Conservation (phyloP, 2,329 filamentous ascomycete genomes). For the Trichophyton verrucosum region DNA sequence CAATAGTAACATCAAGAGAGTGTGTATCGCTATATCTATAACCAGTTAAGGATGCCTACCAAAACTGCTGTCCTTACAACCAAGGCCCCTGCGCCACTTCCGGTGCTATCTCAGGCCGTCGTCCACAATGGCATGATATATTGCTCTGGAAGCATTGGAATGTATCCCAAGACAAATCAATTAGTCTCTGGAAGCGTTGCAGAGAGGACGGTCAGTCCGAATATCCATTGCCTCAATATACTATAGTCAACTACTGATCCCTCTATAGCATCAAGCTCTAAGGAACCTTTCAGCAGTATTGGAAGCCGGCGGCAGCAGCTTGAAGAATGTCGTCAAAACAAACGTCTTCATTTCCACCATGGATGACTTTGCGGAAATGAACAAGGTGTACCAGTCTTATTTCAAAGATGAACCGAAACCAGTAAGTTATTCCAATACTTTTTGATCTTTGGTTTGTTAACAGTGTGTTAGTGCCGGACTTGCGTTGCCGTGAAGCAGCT, state of each 20-base stretch:
- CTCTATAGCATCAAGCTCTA: constrained; percentile 35
- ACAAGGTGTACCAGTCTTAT: constrained; percentile 67
- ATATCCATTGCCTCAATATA: not conserved
- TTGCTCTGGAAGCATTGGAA: constrained; percentile 52
- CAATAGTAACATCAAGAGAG: not conserved
- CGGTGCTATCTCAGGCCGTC: constrained; percentile 49
- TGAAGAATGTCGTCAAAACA: constrained; percentile 53
- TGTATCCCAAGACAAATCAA: constrained; percentile 43
- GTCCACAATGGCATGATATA: constrained; percentile 56
- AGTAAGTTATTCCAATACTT: not conserved
- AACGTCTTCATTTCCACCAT: constrained; percentile 56
- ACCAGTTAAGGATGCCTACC: not conserved
- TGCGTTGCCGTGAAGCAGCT: constrained; percentile 11
- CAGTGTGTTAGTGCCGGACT: not conserved
- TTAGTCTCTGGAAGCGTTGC: constrained; percentile 40
- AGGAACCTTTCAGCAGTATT: constrained; percentile 49
- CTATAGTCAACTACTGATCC: not conserved
- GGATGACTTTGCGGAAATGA: constrained; percentile 63
- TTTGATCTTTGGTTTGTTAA: not conserved
- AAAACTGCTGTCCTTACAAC: constrained; percentile 34
- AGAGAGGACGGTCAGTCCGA: constrained; percentile 11
- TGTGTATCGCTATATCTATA: not conserved
- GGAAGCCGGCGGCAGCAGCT: constrained; percentile 45
- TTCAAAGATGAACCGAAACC: constrained; percentile 10
- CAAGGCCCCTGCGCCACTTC: constrained; percentile 41